Percentiles rank a stretch among this genome's conserved stretches.
phyloP scores from a whole-genome alignment of 805 yeast genomes.

The Candida argentea region DNA sequence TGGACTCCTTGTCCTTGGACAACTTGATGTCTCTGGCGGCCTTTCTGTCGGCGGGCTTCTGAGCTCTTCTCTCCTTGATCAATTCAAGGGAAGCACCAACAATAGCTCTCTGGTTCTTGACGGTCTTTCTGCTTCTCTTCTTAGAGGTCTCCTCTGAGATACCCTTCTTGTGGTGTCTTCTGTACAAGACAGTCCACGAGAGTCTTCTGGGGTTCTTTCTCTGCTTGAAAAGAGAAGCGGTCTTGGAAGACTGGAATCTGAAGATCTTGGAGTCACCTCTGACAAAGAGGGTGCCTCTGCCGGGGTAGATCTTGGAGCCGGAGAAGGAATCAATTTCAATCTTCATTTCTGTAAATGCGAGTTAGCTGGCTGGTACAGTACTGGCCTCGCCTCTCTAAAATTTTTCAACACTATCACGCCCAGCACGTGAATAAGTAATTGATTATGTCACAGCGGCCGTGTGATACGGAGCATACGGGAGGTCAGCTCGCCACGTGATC shows the following conservation, averaged over 20 bases:
- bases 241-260: constrained; percentile 98
- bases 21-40: constrained; percentile 92
- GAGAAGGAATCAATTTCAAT: constrained; percentile 99
- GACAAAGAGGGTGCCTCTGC: constrained; percentile 98
- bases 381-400: too few relatives aligned
- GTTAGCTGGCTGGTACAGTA: too few relatives aligned
- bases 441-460: too few relatives aligned
- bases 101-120: constrained; percentile 97
- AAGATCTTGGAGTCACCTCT: constrained; percentile 99
- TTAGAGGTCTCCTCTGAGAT: constrained; percentile 95
- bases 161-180: constrained; percentile 99
- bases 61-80: constrained; percentile 94
- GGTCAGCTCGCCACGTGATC: too few relatives aligned
- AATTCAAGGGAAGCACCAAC: constrained; percentile 99
- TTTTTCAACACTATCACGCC: too few relatives aligned
- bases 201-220: constrained; percentile 99
- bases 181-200: constrained; percentile 98
- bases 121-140: constrained; percentile 95
- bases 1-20: constrained; percentile 74
- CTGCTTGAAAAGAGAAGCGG: constrained; percentile 97
- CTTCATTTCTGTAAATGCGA: too few relatives aligned
- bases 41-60: constrained; percentile 96
- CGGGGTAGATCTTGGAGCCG: constrained; percentile 99
- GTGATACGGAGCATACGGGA: too few relatives aligned
- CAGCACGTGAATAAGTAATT: too few relatives aligned